phyloP scores from a whole-genome alignment of 805 yeast genomes.

The Kuraishia hungarica region DNA sequence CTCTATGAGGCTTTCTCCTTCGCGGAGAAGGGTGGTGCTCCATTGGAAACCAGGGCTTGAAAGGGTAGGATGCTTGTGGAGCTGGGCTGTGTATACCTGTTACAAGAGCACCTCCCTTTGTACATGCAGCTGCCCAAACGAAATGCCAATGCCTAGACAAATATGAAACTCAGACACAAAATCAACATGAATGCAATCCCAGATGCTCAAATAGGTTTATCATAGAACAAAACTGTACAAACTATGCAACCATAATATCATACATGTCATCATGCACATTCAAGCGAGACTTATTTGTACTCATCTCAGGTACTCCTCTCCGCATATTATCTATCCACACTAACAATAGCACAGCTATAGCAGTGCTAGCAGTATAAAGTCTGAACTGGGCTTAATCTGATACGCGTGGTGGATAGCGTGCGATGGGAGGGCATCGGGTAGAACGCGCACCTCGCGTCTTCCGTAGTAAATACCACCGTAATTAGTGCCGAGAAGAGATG shows the following conservation, averaged over 20 bases:
- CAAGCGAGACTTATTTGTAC: background rate
- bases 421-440: background rate
- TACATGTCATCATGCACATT: no score
- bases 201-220: no score
- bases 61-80: background rate
- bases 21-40: background rate
- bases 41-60: background rate
- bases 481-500: background rate
- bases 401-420: background rate
- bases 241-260: no score
- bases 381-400: background rate
- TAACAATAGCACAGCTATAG: no score
- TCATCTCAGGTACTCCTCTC: background rate
- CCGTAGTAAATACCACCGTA: background rate
- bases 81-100: background rate
- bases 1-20: background rate
- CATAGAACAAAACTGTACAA: no score
- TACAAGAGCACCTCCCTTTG: no score
- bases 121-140: no score
- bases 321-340: background rate
- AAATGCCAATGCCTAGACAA: no score
- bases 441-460: background rate
- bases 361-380: background rate
- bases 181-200: no score
- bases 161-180: no score